These are phyloP conservation scores for Didymosphaeria variabile DNA, from an alignment of 2,329 filamentous ascomycete species.

Conservation along the genomic window DNA sequence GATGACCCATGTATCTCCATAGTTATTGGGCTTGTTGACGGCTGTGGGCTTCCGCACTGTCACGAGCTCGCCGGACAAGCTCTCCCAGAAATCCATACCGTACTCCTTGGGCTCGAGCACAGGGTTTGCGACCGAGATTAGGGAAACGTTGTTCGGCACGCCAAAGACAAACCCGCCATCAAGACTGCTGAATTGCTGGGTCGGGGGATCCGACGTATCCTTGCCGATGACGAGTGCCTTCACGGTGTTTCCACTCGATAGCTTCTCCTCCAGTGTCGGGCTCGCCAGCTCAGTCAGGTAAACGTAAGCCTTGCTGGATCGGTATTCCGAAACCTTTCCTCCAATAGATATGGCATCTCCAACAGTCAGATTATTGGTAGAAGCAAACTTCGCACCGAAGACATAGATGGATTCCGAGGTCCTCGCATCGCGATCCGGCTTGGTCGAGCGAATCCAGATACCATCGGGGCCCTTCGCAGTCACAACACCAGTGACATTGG, in stretches of 20 bases:
- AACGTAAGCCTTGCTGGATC: constrained; percentile 65
- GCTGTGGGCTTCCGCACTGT: constrained; percentile 67
- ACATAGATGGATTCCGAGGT: constrained; percentile 75
- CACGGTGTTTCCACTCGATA: constrained; percentile 65
- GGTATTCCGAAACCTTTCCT: constrained; percentile 68
- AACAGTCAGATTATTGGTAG: constrained; percentile 59
- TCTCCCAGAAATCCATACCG: constrained; percentile 79
- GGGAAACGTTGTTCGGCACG: constrained; percentile 68
- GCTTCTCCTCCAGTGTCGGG: constrained; percentile 62
- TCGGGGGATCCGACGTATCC: constrained; percentile 66
- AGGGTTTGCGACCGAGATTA: constrained; percentile 68
- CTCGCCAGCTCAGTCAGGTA: constrained; percentile 70
- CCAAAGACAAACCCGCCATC: constrained; percentile 72
- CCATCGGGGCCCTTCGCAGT: constrained; percentile 70
- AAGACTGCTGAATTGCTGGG: constrained; percentile 67
- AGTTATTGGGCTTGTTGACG: constrained; percentile 68
- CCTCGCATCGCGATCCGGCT: constrained; percentile 62
- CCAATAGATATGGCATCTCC: constrained; percentile 70
- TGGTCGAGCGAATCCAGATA: constrained; percentile 70
- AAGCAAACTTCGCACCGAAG: constrained; percentile 62
- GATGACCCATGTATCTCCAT: constrained; percentile 74
- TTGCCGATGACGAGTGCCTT: constrained; percentile 69
- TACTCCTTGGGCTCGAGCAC: constrained; percentile 67
- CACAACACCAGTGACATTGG: constrained; percentile 69
- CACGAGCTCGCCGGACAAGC: constrained; percentile 72